Conservation (phyloP, 2,329 filamentous ascomycete genomes). For the Polytolypa hystricis region DNA sequence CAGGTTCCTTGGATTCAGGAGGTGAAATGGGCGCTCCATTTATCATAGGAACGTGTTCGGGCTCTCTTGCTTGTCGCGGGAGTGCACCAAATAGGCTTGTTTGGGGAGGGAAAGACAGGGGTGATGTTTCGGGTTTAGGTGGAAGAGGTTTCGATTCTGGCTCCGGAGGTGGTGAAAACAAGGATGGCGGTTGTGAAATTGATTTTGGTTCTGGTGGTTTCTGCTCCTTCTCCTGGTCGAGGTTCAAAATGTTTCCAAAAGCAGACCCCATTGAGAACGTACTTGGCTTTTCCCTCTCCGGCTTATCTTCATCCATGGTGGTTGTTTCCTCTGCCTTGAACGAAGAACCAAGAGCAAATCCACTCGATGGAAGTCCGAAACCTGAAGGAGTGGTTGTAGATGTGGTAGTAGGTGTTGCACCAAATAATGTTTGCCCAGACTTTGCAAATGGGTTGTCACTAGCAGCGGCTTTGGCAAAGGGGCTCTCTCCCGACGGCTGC, state of each 20-base stretch:
- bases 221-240: conserved; percentile 10
- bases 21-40: conserved; percentile 14
- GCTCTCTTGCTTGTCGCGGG: conserved; percentile 11
- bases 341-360: conserved; percentile 34
- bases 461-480: conserved; percentile 18
- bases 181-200: neutral
- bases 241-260: conserved; percentile 29
- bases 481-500: conserved; percentile 11
- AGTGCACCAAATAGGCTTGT: neutral
- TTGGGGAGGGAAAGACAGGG: neutral
- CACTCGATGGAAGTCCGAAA: conserved; percentile 20
- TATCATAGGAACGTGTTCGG: conserved; percentile 10
- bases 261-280: conserved; percentile 29
- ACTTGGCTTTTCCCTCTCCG: conserved; percentile 22
- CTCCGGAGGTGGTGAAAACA: conserved; percentile 4
- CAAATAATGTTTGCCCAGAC: conserved; percentile 22
- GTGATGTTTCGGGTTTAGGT: neutral
- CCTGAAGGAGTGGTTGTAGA: conserved; percentile 17
- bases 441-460: conserved; percentile 21
- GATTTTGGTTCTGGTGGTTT: neutral
- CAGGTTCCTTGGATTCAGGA: conserved; percentile 20
- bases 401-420: conserved; percentile 9
- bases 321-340: conserved; percentile 35
- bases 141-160: neutral
- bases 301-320: conserved; percentile 29